Conservation (phyloP, 2,329 filamentous ascomycete genomes). For the Cladosporium sp. region DNA sequence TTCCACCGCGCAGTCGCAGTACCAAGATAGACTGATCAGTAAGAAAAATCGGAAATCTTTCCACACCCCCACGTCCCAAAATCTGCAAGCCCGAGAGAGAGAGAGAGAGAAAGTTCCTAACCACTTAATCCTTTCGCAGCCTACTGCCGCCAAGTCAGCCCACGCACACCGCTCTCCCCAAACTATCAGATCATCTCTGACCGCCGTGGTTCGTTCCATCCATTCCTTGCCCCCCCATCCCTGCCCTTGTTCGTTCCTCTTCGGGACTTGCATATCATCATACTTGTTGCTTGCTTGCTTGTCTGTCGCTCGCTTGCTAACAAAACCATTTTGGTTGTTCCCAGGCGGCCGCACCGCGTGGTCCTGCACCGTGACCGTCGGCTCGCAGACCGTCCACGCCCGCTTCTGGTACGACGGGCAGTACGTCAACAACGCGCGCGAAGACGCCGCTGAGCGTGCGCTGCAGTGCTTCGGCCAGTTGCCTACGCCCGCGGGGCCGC, state of each 20-base stretch:
- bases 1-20: constrained; percentile 27
- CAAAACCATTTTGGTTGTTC: too few species aligned
- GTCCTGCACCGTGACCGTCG: constrained; percentile 78
- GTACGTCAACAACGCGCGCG: constrained; percentile 82
- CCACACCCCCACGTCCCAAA: neutral
- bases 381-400: constrained; percentile 66
- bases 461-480: constrained; percentile 56
- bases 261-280: neutral
- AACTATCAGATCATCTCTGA: constrained; percentile 72
- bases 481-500: constrained; percentile 29
- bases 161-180: constrained; percentile 18
- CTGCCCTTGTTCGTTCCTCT: neutral
- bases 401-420: constrained; percentile 91
- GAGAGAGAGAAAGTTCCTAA: neutral
- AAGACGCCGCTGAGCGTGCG: constrained; percentile 87
- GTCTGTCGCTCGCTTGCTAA: neutral
- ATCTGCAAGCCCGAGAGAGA: neutral
- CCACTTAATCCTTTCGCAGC: neutral
- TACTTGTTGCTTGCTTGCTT: neutral
- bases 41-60: constrained; percentile 16
- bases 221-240: neutral
- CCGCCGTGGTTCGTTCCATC: constrained; percentile 64
- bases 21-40: constrained; percentile 41
- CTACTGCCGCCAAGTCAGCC: constrained; percentile 19
- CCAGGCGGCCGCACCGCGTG: constrained; percentile 86